Conservation (phyloP, 495 filamentous ascomycete genomes). For the Aspergillus saccharolyticus region DNA sequence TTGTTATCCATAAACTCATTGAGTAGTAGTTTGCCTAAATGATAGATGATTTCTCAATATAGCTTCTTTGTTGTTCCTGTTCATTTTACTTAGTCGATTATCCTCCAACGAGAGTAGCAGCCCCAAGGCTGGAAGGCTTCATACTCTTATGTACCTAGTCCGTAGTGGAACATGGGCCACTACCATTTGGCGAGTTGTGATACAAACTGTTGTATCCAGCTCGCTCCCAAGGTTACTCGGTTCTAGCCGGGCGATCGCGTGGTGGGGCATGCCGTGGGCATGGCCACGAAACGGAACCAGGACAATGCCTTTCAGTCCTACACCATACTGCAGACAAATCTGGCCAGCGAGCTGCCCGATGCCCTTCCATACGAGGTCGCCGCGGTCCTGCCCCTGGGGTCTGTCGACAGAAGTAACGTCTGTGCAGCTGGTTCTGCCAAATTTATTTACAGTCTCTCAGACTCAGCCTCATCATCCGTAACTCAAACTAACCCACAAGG, state of each 20-base stretch:
- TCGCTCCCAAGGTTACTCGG: constrained; percentile 27
- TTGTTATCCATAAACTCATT: no score
- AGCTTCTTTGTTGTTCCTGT: no score
- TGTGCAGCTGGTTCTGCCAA: neutral
- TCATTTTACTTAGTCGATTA: no score
- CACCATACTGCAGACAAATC: constrained; percentile 15
- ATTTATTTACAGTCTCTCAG: neutral
- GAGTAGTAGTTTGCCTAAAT: no score
- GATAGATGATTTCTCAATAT: no score
- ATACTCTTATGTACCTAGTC: no score
- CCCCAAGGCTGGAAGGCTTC: no score
- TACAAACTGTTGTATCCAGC: no score
- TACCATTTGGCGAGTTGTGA: no score
- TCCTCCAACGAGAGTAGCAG: no score
- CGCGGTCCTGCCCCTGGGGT: constrained; percentile 41
- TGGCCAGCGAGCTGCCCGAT: constrained; percentile 11
- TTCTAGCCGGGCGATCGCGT: constrained; percentile 29
- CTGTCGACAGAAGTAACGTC: constrained; percentile 17
- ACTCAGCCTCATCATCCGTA: neutral
- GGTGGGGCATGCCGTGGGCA: constrained; percentile 15
- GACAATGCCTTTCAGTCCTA: constrained; percentile 30
- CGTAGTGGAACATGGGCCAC: no score
- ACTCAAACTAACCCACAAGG: neutral
- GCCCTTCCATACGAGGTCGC: constrained; percentile 20
- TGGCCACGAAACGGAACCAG: constrained; percentile 15